Evolutionary conservation across 2,329 filamentous ascomycete species (phyloP), one percentile per base, ranked within the genome.

Genomic region (Sporothrix humicola): DNA sequence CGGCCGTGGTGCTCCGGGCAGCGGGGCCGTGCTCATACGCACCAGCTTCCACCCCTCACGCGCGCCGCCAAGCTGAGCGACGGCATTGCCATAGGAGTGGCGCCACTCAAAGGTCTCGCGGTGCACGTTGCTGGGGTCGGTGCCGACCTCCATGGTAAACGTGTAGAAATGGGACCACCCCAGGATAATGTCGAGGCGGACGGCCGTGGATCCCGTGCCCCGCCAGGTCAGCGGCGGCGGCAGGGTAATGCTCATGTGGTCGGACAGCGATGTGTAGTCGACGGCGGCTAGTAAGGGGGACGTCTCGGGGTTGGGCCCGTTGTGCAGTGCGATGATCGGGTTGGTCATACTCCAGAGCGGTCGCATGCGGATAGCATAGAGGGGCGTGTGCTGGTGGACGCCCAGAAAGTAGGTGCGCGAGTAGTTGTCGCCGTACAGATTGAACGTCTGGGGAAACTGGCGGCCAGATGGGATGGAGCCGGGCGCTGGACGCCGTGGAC

Each of bases 91-190:
- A 48, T 77, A 77, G 73, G 80, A 81, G 74, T 81, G 79, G 2
- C 83, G 81, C 84, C 84, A 86, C 78, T 85, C 82, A 75, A 84
- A 85, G 20, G 75, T 66, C 76, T 85, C 84, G 26, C 76, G 73
- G 26, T 73, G 72, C n/a, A 72, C 58, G 5, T 71, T 69, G 20
- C 50, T 26, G n/a, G 42, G 73, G 23, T 61, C 69, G 63, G 78
- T 73, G 48, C 79, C 78, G 44, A 82, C 78, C 72, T 82, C 80
- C 70, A 84, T 79, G 52, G 75, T 63, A 73, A 85, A 83, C n/a
- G 73, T 69, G 69, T 81, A 82, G 3, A 73, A 26, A 61, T 74
- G 76, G 46, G 74, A 68, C 74, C 75, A 76, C 50, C 76, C 75
- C 2, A 71, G 15, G 2, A 69, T 70, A 5, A 73, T 12, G 50